These are phyloP conservation scores for Exophiala aquamarina DNA, from an alignment of 2,329 filamentous ascomycete species.

Conservation along the genomic window DNA sequence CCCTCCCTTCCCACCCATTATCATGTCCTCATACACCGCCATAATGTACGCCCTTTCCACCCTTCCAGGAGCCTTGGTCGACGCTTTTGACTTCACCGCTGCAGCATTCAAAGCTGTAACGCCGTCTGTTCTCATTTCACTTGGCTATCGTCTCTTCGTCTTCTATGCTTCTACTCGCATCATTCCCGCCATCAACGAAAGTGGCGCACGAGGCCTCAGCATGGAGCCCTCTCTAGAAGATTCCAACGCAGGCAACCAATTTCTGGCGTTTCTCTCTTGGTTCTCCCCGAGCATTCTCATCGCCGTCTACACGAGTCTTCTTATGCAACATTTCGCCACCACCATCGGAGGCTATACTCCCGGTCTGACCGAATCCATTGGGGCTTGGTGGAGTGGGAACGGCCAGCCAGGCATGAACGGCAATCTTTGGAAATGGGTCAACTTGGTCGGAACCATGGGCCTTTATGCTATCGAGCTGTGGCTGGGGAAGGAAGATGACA, in stretches of 20 bases:
- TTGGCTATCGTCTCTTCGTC: slow-evolving; percentile 89
- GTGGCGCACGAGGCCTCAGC: slow-evolving; percentile 77
- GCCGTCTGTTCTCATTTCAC: slow-evolving; percentile 90
- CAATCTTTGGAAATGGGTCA: slow-evolving; percentile 91
- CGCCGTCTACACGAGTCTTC: slow-evolving; percentile 89
- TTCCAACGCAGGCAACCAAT: slow-evolving; percentile 73
- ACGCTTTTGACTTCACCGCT: slow-evolving; percentile 79
- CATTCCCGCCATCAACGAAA: slow-evolving; percentile 87
- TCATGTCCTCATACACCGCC: slow-evolving; percentile 97
- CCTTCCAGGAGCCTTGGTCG: slow-evolving; percentile 79
- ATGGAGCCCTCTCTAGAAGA: slow-evolving; percentile 86
- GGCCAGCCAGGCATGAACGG: slow-evolving; percentile 80
- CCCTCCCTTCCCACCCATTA: slow-evolving; percentile 91
- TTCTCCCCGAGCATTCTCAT: slow-evolving; percentile 94
- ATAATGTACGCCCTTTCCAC: slow-evolving; percentile 79
- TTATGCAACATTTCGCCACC: slow-evolving; percentile 92
- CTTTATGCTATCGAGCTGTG: slow-evolving; percentile 90
- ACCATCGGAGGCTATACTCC: slow-evolving; percentile 54
- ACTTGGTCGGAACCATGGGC: slow-evolving; percentile 82
- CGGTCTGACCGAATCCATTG: slow-evolving; percentile 56
- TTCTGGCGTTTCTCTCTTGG: slow-evolving; percentile 83
- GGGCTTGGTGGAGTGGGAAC: slow-evolving; percentile 70
- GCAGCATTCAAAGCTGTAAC: slow-evolving; percentile 95
- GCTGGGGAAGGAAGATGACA: slow-evolving; percentile 73
- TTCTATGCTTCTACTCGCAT: slow-evolving; percentile 95